A percentile compares a stretch with the other conserved stretches of the same genome.
Evolutionary conservation across 2,329 filamentous ascomycete species (phyloP).

Genomic region (Calonectria pseudoreteaudii): DNA sequence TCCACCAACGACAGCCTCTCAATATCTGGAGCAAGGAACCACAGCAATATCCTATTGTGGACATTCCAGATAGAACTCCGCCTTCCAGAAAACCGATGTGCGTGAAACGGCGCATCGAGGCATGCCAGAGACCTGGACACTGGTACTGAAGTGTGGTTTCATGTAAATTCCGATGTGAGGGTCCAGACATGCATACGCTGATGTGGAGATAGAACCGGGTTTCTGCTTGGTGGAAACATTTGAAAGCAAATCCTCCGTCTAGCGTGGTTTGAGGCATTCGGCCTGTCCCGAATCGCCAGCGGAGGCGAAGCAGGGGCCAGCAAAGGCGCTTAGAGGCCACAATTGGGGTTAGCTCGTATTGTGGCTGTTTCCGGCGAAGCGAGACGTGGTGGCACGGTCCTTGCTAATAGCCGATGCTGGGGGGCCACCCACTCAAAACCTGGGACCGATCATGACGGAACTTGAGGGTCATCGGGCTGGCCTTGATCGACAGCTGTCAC

Average conservation of each 20-base stretch:
- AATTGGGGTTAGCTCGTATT: not conserved
- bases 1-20: not conserved
- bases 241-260: not conserved
- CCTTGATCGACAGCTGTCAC: not conserved
- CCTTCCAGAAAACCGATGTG: not conserved
- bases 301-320: not conserved
- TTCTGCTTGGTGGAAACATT: constrained; percentile 6
- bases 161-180: not conserved
- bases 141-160: not conserved
- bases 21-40: not conserved
- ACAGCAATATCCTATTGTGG: not conserved
- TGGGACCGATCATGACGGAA: not conserved
- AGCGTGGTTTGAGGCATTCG: not conserved
- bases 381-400: not conserved
- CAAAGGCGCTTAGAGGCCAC: not conserved
- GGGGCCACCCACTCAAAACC: not conserved
- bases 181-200: not conserved
- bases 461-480: too few relatives aligned
- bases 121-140: not conserved
- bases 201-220: not conserved
- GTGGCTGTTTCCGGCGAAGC: not conserved
- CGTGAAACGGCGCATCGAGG: not conserved
- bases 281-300: not conserved
- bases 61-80: not conserved
- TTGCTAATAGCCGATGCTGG: not conserved